Conservation (phyloP, 768 basidiomycete species). For the Dictyophora rubrovolvata region DNA sequence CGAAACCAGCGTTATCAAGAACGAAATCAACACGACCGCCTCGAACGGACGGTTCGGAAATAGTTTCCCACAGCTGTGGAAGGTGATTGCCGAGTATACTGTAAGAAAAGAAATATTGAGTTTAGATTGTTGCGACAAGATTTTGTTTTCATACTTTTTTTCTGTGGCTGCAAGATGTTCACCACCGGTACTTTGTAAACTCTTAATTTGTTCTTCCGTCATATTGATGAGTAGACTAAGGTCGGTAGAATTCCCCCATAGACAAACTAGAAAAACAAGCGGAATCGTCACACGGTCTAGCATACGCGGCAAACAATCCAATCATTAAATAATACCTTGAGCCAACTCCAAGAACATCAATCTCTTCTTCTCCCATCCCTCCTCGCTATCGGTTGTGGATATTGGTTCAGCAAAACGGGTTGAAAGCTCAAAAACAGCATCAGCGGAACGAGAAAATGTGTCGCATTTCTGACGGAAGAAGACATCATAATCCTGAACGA, state of each 20-base stretch:
- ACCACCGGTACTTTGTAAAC: slow-evolving; percentile 93
- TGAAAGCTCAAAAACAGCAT: slow-evolving; percentile 91
- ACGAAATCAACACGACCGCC: slow-evolving; percentile 72
- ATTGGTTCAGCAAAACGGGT: slow-evolving; percentile 85
- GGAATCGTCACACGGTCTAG: background rate
- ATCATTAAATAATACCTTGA: slow-evolving; percentile 49
- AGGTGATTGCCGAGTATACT: slow-evolving; percentile 79
- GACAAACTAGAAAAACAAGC: slow-evolving; percentile 51
- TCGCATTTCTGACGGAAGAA: slow-evolving; percentile 52
- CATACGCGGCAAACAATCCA: background rate
- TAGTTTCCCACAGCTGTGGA: slow-evolving; percentile 57
- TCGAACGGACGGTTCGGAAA: slow-evolving; percentile 57
- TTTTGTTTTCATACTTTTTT: slow-evolving; percentile 48
- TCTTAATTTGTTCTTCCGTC: slow-evolving; percentile 95
- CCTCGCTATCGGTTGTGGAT: slow-evolving; percentile 48
- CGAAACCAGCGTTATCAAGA: slow-evolving; percentile 83
- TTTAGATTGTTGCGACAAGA: background rate
- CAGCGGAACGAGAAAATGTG: slow-evolving; percentile 85
- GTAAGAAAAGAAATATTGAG: background rate
- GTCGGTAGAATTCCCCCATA: slow-evolving; percentile 97
- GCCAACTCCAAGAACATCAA: slow-evolving; percentile 89
- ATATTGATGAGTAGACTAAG: slow-evolving; percentile 92
- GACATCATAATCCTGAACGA: slow-evolving; percentile 9
- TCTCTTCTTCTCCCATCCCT: slow-evolving; percentile 56
- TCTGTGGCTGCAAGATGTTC: slow-evolving; percentile 91